These are phyloP conservation scores for Lodderomyces elongisporus DNA, from an alignment of 1,139 yeast genomes.

Conservation along the genomic window DNA sequence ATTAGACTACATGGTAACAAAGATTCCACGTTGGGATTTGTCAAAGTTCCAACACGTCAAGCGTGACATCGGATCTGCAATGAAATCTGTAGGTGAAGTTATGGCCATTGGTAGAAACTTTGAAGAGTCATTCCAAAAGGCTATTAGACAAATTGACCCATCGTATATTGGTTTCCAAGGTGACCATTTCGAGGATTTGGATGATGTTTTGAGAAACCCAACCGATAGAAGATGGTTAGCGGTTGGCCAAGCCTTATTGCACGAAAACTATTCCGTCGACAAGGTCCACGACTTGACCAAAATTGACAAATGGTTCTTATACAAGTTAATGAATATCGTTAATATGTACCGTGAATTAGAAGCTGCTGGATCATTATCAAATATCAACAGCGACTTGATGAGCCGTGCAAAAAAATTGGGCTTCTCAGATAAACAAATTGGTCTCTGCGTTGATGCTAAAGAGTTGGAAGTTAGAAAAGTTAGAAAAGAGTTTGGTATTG, in stretches of 20 bases:
- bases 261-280: conserved; percentile 82
- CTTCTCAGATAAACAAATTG: conserved; percentile 92
- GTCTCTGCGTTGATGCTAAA: conserved; percentile 81
- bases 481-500: conserved; percentile 72
- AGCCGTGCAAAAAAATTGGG: conserved; percentile 87
- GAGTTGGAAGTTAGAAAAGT: conserved; percentile 86
- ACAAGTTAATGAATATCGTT: conserved; percentile 74
- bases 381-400: conserved; percentile 36
- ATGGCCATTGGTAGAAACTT: conserved; percentile 98
- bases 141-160: conserved; percentile 96
- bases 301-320: conserved; percentile 93
- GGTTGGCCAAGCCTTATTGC: conserved; percentile 85
- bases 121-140: conserved; percentile 97
- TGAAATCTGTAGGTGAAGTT: conserved; percentile 99
- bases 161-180: conserved; percentile 78
- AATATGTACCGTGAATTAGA: conserved; percentile 61
- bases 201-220: conserved; percentile 77
- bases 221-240: conserved; percentile 98
- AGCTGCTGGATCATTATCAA: conserved; percentile 53
- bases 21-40: conserved; percentile 98
- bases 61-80: conserved; percentile 49
- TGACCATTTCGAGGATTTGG: conserved; percentile 53
- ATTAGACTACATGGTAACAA: conserved; percentile 91
- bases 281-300: conserved; percentile 84
- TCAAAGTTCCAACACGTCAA: conserved; percentile 54